These are phyloP conservation scores for Rhodotorula sphaerocarpa DNA, from an alignment of 768 basidiomycete genomes.

Conservation along the genomic window DNA sequence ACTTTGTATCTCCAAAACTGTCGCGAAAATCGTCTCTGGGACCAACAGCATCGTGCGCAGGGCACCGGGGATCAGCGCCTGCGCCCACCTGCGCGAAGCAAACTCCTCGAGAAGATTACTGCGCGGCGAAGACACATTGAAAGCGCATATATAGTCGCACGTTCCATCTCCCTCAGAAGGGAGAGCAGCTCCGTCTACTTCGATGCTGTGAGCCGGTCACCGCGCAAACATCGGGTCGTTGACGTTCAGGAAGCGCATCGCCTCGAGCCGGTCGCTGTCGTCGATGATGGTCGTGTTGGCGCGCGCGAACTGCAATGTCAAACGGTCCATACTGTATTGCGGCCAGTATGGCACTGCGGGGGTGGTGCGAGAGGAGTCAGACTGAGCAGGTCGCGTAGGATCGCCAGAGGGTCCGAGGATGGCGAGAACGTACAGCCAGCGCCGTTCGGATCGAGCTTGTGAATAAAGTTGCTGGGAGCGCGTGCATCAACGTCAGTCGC, in stretches of 20 bases:
- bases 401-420: not conserved
- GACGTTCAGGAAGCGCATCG: constrained; percentile 24
- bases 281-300: constrained; percentile 20
- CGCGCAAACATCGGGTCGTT: constrained; percentile 17
- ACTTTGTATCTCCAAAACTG: too few species aligned
- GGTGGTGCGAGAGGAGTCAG: not conserved
- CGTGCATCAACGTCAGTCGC: not conserved
- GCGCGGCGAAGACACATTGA: too few species aligned
- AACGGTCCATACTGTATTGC: constrained; percentile 27
- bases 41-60: too few species aligned
- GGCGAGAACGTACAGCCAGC: constrained; percentile 17
- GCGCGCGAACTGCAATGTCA: constrained; percentile 25
- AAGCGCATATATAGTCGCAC: too few species aligned
- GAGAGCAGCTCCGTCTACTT: too few species aligned
- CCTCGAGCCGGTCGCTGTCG: constrained; percentile 29
- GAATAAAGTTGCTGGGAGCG: constrained; percentile 26
- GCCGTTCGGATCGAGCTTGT: constrained; percentile 28
- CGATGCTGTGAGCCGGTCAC: not conserved
- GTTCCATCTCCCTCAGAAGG: too few species aligned
- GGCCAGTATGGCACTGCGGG: constrained; percentile 28
- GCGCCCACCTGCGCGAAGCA: too few species aligned
- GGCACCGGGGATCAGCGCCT: too few species aligned
- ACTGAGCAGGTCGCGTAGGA: not conserved
- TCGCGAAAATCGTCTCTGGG: too few species aligned
- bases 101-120: too few species aligned